Base-by-base conservation (phyloP, 805 yeast species). In the Ogataea glucozyma region DNA sequence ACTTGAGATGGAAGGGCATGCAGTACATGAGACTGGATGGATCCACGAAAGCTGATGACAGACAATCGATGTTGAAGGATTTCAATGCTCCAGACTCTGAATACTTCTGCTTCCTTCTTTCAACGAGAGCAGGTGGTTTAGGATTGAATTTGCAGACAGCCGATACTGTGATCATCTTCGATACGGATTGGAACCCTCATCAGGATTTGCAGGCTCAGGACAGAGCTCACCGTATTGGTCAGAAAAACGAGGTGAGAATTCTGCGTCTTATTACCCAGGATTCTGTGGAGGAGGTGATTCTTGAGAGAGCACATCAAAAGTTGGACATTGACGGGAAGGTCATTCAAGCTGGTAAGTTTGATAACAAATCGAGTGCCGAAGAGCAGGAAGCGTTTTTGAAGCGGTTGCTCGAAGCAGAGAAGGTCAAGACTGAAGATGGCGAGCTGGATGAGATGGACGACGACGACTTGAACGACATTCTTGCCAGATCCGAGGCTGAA, bases 131-230 rank as follows among this genome's bases (percentile, higher is more conserved):
- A 40, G 95, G 95, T 75, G 95, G 95, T 51, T 76, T 86, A 56
- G 95, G 95, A 59, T 73, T 86, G 57, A 86, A 86, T 64, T 77
- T 86, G 62, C 95, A 86, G 68, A 85, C 90, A 19, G 95, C 95
- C 3, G 95, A 86, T 61, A 86, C 95, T 0, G 95, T 86, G 45
- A 80, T 86, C 49, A 86, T 86, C 49, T 86, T 85, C 61, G 95
- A 86, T 62, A 84, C 91, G 12, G 95, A 86, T 68, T 86, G 95
- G 95, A 86, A 86, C 60, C 95, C 95, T 7, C 95, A 86, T 67
- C 95, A 86, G 65, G 95, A 86, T 79, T 76, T 86, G 58, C 95
- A 86, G 63, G 95, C 93, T 1, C 95, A 86, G 65, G 95, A 86
- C 65, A 75, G 95, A 71, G 95, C 95, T 1, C 95, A 86, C 64